Evolutionary conservation across 2,329 filamentous ascomycete species (phyloP).

Genomic region (Ophiostoma piceae): DNA sequence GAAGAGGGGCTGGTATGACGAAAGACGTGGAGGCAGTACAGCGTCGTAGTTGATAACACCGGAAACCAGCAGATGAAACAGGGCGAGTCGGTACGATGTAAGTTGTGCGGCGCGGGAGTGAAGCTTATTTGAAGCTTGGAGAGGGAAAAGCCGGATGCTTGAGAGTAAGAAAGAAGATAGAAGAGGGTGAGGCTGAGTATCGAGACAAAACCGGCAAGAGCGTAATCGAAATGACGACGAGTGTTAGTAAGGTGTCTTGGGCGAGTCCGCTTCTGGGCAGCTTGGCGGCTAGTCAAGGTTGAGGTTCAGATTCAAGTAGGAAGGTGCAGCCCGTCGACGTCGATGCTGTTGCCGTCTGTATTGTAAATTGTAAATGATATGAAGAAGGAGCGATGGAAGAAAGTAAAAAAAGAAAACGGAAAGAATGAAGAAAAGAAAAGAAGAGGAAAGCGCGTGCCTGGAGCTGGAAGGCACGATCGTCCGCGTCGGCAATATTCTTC

Average conservation of each 20-base stretch:
- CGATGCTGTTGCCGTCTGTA: conserved; percentile 7
- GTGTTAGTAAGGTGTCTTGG: conserved; percentile 9
- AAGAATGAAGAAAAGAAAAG: neutral
- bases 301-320: neutral
- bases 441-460: neutral
- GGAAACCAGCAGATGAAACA: neutral
- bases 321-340: neutral
- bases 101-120: neutral
- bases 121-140: neutral
- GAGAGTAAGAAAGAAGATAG: neutral
- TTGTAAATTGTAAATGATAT: neutral
- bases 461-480: neutral
- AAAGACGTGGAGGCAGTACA: neutral
- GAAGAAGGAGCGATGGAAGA: neutral
- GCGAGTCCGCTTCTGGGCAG: neutral
- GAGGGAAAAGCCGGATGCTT: neutral
- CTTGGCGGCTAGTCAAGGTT: neutral
- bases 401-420: neutral
- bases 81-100: neutral
- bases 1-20: conserved; percentile 11
- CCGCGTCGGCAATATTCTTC: neutral
- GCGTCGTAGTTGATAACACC: neutral
- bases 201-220: neutral
- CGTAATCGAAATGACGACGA: conserved; percentile 10
- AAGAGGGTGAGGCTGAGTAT: neutral